Base-by-base conservation (phyloP, 495 filamentous ascomycete genomes). In the Trichoderma gamsii region DNA sequence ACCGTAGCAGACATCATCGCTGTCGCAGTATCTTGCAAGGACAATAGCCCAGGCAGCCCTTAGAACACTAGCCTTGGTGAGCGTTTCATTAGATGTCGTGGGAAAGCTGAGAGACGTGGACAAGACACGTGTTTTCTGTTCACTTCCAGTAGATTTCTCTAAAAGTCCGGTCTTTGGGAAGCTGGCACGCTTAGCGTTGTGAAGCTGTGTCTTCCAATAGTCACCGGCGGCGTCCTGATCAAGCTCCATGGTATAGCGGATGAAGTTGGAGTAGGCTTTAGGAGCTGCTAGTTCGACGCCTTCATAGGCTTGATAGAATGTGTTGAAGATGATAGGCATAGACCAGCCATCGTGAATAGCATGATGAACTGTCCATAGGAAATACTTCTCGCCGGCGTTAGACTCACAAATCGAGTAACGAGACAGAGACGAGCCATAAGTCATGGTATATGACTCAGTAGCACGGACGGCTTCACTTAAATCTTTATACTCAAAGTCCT, bases 11-110 rank as follows among this genome's bases (percentile, higher is more conserved):
- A 65, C 35, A 21, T 65, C 64, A 23, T 77, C 71, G 1, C 72
- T 74, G 0, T 73, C 77, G 21, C 78, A 78, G 46, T 81, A 70
- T 0, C 72, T 70, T 15, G 76, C 73, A 27, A 80, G 72, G 1
- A 80, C 66, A 16, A 82, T 72, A 1, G 80, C 78, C 81, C 81
- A 83, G 4, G 80, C 79, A 4, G 73, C 74, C 66, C 81, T 82
- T 25, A 83, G 73, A 4, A 83, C 75, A 0, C 80, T 77, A 65
- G 82, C 80, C 29, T 81, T 76, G 0, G 75, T 74, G 51, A 77
- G 73, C 0, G 73, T 73, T 1, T 78, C 69, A 25, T 61, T 61
- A 18, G 56, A 61, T 16, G 56, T 32, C 27, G 23, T 4, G 29
- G 56, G 25, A 18, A 61, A 61, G 69, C 46, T 72, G 71, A 23